phyloP scores from a whole-genome alignment of 2,329 filamentous ascomycete species.

The Cytospora mali region DNA sequence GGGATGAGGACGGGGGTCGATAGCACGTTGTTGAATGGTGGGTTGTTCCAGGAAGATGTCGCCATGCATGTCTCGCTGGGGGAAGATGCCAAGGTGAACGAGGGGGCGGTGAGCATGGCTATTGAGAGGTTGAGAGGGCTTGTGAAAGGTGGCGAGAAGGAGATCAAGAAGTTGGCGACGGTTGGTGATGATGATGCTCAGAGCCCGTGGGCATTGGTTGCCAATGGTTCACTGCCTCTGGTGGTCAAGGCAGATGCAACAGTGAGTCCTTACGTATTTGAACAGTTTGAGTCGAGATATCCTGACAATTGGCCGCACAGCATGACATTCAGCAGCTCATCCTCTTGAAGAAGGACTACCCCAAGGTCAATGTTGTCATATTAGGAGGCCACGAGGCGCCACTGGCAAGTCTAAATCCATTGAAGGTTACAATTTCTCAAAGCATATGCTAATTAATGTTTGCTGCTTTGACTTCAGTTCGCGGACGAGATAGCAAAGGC shows the following conservation, averaged over 20 bases:
- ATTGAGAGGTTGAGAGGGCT: slow-evolving; percentile 42
- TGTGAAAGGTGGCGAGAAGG: slow-evolving; percentile 38
- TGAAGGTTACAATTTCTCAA: no score
- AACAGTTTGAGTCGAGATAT: background rate
- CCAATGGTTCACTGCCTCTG: slow-evolving; percentile 42
- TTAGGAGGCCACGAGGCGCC: slow-evolving; percentile 45
- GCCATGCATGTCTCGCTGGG: slow-evolving; percentile 46
- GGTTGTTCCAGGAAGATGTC: slow-evolving; percentile 46
- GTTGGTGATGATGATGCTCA: slow-evolving; percentile 18
- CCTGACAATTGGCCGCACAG: slow-evolving; percentile 31
- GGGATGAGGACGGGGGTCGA: slow-evolving; percentile 44
- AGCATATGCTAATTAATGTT: no score
- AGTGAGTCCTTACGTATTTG: slow-evolving; percentile 30
- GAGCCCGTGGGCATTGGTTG: slow-evolving; percentile 40
- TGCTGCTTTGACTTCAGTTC: no score
- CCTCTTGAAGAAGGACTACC: slow-evolving; percentile 41
- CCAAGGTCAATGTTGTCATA: slow-evolving; percentile 40
- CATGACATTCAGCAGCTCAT: slow-evolving; percentile 46
- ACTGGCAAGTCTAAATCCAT: slow-evolving; percentile 34
- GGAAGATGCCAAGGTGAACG: slow-evolving; percentile 37
- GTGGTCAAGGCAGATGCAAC: slow-evolving; percentile 45
- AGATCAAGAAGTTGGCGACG: slow-evolving; percentile 33
- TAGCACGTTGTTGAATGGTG: slow-evolving; percentile 44
- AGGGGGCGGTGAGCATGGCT: slow-evolving; percentile 33
- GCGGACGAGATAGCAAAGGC: slow-evolving; percentile 43